A percentile compares a stretch with the other conserved stretches of the same genome.
phyloP scores from a whole-genome alignment of 2,329 filamentous ascomycete species.

The Sarocladium strictum region DNA sequence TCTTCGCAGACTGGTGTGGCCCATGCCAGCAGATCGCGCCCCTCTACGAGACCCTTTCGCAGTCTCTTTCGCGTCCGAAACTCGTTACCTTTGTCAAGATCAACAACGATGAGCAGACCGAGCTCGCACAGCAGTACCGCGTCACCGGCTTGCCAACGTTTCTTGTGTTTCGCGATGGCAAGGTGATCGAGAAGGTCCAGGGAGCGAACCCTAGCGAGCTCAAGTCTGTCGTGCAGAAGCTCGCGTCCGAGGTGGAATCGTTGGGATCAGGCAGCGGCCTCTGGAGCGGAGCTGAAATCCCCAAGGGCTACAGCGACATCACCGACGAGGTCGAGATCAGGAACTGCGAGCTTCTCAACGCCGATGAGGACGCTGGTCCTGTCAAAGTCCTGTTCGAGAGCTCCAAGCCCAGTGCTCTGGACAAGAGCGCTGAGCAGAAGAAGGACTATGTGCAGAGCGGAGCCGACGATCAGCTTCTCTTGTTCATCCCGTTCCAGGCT shows the following conservation, averaged over 20 bases:
- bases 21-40: constrained; percentile 82
- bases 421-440: constrained; percentile 32
- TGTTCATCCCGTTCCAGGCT: constrained; percentile 85
- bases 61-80: constrained; percentile 62
- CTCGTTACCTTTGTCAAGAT: constrained; percentile 81
- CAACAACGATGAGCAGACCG: constrained; percentile 71
- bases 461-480: constrained; percentile 92
- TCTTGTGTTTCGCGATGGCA: constrained; percentile 72
- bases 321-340: constrained; percentile 74
- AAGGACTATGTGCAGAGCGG: constrained; percentile 94
- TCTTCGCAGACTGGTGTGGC: constrained; percentile 82
- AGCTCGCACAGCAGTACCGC: constrained; percentile 66
- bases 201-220: constrained; percentile 71
- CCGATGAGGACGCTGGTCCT: constrained; percentile 68
- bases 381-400: constrained; percentile 69
- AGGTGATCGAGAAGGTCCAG: constrained; percentile 60
- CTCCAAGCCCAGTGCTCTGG: constrained; percentile 58
- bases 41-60: constrained; percentile 71
- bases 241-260: constrained; percentile 60
- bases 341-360: constrained; percentile 82
- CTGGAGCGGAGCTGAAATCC: constrained; percentile 72
- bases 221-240: constrained; percentile 62
- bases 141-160: constrained; percentile 85
- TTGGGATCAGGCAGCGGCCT: constrained; percentile 37
- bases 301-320: constrained; percentile 77